A percentile compares a stretch with the other conserved stretches of the same genome.
These are phyloP conservation scores for Cryptococcus floricola DNA, from an alignment of 1,284 basidiomycete genomes.

Conservation along the genomic window DNA sequence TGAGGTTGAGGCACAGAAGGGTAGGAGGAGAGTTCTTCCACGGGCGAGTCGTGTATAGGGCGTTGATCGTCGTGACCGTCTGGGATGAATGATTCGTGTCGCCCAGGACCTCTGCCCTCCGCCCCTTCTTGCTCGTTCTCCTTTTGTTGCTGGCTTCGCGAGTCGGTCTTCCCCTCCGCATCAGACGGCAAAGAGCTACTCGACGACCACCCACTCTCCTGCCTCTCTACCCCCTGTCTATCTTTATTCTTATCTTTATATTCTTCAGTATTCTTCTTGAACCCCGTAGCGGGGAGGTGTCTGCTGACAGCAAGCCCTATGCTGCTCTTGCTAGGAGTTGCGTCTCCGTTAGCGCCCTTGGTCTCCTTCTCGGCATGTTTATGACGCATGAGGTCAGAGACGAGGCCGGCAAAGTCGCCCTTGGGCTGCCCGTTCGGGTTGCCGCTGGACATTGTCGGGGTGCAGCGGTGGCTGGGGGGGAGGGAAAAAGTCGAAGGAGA, in stretches of 20 bases:
- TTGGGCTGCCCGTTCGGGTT: background rate
- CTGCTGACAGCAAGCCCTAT: constrained; percentile 13
- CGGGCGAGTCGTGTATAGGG: constrained; percentile 18
- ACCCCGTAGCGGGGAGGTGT: constrained; percentile 26
- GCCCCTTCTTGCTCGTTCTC: constrained; percentile 31
- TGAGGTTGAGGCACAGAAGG: background rate
- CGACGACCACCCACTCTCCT: constrained; percentile 14
- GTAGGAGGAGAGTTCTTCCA: constrained; percentile 1
- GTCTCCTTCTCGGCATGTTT: background rate
- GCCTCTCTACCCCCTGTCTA: constrained; percentile 1
- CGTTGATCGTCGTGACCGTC: constrained; percentile 1
- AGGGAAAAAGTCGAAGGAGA: no score
- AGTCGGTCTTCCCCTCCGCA: constrained; percentile 14
- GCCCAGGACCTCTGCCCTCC: constrained; percentile 26
- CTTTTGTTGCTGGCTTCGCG: constrained; percentile 9
- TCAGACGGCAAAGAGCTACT: constrained; percentile 28
- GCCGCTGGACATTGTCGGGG: no score
- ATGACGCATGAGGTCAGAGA: constrained; percentile 9
- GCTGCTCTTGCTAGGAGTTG: background rate
- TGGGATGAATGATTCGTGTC: constrained; percentile 24
- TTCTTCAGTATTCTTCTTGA: constrained; percentile 30
- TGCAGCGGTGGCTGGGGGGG: no score
- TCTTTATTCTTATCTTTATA: constrained; percentile 21
- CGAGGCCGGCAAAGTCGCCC: constrained; percentile 10
- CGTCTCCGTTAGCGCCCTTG: background rate